A percentile compares a stretch with the other conserved stretches of the same genome.
phyloP scores from a whole-genome alignment of 345 rosid genomes.

The Salix koriyanagi region DNA sequence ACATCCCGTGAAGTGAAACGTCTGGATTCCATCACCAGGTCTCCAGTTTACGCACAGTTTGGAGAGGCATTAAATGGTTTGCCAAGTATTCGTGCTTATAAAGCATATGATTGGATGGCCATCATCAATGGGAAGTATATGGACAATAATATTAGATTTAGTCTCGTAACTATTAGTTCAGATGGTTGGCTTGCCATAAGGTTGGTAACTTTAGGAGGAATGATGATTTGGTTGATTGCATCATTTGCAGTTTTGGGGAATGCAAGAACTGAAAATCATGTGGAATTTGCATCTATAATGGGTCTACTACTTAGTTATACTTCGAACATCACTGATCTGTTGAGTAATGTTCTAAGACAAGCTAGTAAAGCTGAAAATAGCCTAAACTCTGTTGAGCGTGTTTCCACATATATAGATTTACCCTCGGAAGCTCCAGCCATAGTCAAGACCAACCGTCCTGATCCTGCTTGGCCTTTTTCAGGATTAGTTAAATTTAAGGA shows the following conservation, averaged over 20 bases:
- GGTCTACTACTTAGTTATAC: conserved; percentile 98
- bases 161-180: conserved; percentile 27
- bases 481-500: conserved; percentile 83
- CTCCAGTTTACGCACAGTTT: conserved; percentile 35
- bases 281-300: conserved; percentile 36
- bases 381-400: conserved; percentile 91
- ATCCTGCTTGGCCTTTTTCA: conserved; percentile 97
- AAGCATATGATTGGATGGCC: conserved; percentile 95
- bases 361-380: conserved; percentile 99
- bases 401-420: conserved; percentile 73
- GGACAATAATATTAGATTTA: conserved; percentile 34
- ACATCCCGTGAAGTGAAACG: conserved; percentile 37
- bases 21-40: conserved; percentile 30
- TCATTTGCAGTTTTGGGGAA: conserved; percentile 30
- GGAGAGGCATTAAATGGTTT: conserved; percentile 35
- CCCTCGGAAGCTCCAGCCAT: conserved; percentile 85
- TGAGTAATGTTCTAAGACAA: conserved; percentile 84
- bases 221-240: conserved; percentile 86
- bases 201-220: conserved; percentile 86
- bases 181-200: conserved; percentile 77
- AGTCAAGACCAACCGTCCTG: conserved; percentile 80
- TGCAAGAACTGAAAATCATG: conserved; percentile 20
- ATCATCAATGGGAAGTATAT: conserved; percentile 40
- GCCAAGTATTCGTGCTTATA: conserved; percentile 57
- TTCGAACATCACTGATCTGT: conserved; percentile 68